Base-by-base conservation (phyloP, 805 yeast genomes). In the Ogataea nakhonphanomensis region DNA sequence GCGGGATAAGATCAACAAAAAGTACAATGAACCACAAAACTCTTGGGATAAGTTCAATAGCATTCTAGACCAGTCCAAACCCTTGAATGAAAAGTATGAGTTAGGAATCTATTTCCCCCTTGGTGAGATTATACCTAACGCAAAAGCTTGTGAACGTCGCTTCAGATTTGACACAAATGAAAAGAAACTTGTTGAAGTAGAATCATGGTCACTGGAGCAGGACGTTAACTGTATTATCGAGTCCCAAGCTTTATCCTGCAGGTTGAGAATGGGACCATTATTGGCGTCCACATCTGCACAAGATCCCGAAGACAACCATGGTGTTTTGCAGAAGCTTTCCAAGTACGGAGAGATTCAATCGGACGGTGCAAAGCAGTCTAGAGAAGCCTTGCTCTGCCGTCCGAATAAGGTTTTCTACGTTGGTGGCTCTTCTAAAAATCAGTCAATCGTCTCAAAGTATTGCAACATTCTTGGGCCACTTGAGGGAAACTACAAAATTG, bases 41-140 rank as follows among this genome's bases (percentile, higher is more conserved):
- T 61, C 66, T 25, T 84, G 91, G 91, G 67, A 69, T 33, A 63
- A 70, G 45, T 84, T 84, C 51, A 74, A 81, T 54, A 69, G 71
- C 33, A 63, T 83, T 3, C 58, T 82, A 41, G 74, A 74, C 41
- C 21, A 33, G 11, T 54, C 62, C 4, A 46, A 44, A 35, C 62
- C 62, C 3, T 44, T 54, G 37, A 55, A 62, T 15, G 57, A 68
- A 35, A 66, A 71, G 41, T 71, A 73, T 45, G 53, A 54, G 40
- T 59, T 89, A 22, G 96, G 95, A 0, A 73, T 86, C 35, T 89
- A 84, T 59, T 89, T 90, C 66, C 95, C 95, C 9, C 63, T 84
- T 3, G 88, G 93, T n/a, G 97, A 89, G 58, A 89, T 89, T 49
- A 86, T 88, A 15, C 97, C 97, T 11, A 85, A 83, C 60, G 83